Conservation (phyloP, 2,329 filamentous ascomycete species). For the Xylariaceae sp. region DNA sequence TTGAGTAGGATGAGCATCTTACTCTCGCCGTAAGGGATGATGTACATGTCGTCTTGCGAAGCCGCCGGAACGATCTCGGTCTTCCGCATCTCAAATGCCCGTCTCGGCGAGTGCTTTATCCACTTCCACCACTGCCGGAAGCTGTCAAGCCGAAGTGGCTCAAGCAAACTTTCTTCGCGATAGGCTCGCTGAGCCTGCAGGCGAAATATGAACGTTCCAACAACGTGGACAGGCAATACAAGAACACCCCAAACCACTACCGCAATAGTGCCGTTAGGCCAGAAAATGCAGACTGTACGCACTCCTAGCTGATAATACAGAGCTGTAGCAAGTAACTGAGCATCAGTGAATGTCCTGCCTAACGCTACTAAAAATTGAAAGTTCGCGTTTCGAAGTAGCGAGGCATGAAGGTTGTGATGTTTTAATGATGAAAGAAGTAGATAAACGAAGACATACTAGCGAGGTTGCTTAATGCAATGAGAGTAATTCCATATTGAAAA, state of each 20-base stretch:
- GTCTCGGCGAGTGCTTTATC: background rate
- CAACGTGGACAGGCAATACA: conserved; percentile 7
- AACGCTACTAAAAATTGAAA: no score
- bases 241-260: conserved; percentile 5
- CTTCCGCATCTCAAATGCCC: background rate
- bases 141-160: no score
- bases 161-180: no score
- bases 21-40: background rate
- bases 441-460: background rate
- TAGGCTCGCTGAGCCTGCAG: background rate
- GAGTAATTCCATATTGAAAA: background rate
- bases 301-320: conserved; percentile 11
- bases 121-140: background rate
- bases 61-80: background rate
- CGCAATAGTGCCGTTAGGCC: background rate
- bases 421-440: no score
- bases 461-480: background rate
- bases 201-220: background rate
- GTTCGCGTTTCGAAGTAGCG: no score
- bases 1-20: background rate
- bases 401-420: no score
- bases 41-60: background rate
- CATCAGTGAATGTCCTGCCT: no score
- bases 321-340: background rate
- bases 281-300: conserved; percentile 14